These are phyloP conservation scores for Ormosia emarginata DNA, from an alignment of 306 rosid species.

Conservation along the genomic window DNA sequence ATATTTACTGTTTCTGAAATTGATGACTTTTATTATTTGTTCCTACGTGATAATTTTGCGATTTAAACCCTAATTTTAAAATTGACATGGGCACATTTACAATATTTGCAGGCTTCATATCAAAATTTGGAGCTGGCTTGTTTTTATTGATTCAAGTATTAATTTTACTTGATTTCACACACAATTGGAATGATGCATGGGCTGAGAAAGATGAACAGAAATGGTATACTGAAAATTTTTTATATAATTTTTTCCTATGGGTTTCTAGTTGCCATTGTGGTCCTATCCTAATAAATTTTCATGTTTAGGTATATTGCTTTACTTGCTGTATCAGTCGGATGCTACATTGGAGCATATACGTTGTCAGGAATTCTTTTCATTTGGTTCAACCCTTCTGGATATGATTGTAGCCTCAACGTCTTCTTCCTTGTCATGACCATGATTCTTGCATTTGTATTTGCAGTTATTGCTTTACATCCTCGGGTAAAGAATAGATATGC, in stretches of 20 bases:
- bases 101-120: slow-evolving; percentile 54
- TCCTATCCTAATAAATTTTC: slow-evolving; percentile 27
- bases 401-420: slow-evolving; percentile 88
- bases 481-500: slow-evolving; percentile 45
- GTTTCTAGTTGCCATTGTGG: slow-evolving; percentile 16
- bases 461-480: slow-evolving; percentile 74
- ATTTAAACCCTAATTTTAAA: neutral
- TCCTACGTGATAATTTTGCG: neutral
- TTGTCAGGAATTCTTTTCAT: slow-evolving; percentile 80
- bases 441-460: slow-evolving; percentile 76
- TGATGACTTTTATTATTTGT: neutral
- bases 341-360: slow-evolving; percentile 76
- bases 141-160: slow-evolving; percentile 91
- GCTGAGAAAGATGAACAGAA: slow-evolving; percentile 90
- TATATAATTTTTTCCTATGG: neutral
- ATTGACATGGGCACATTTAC: neutral
- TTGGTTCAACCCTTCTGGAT: slow-evolving; percentile 93
- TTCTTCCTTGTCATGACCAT: slow-evolving; percentile 91
- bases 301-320: slow-evolving; percentile 82
- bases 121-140: slow-evolving; percentile 92
- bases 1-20: neutral
- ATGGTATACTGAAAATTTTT: slow-evolving; percentile 52
- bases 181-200: slow-evolving; percentile 96
- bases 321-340: slow-evolving; percentile 70
- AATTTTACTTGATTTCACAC: slow-evolving; percentile 79